Conservation (phyloP, 140 eudicot species). For the Cichorium intybus region DNA sequence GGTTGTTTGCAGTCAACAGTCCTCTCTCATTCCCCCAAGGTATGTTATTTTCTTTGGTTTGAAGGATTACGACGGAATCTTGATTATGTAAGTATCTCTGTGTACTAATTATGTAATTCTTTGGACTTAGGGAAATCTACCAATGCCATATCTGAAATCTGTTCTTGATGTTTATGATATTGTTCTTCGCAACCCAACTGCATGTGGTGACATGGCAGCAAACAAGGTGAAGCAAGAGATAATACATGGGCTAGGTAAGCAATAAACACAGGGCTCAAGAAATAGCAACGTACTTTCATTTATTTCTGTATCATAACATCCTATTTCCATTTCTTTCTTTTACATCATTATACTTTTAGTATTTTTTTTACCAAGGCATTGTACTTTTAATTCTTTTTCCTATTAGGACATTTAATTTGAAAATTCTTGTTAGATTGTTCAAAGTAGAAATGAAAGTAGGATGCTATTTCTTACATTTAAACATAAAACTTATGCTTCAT, state of each 20-base stretch:
- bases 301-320: neutral
- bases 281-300: neutral
- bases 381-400: neutral
- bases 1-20: conserved; percentile 93
- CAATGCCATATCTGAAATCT: conserved; percentile 73
- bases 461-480: neutral
- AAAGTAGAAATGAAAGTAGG: too few relatives aligned
- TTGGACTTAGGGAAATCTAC: conserved; percentile 89
- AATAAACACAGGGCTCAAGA: too few relatives aligned
- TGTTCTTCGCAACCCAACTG: conserved; percentile 62
- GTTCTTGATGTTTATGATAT: conserved; percentile 85
- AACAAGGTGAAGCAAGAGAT: conserved; percentile 95
- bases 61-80: neutral
- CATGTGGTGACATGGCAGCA: conserved; percentile 49
- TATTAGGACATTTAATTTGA: too few relatives aligned
- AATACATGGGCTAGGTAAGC: conserved; percentile 95
- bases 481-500: neutral
- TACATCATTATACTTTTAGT: neutral
- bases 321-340: neutral
- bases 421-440: too few relatives aligned
- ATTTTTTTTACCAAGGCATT: neutral
- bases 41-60: conserved; percentile 13
- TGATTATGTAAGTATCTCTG: too few relatives aligned
- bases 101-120: conserved; percentile 2
- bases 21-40: conserved; percentile 93